Evolutionary conservation across 768 basidiomycete genomes (phyloP), one percentile per base, ranked within the genome.

Genomic region (Phaeotremella fagi): DNA sequence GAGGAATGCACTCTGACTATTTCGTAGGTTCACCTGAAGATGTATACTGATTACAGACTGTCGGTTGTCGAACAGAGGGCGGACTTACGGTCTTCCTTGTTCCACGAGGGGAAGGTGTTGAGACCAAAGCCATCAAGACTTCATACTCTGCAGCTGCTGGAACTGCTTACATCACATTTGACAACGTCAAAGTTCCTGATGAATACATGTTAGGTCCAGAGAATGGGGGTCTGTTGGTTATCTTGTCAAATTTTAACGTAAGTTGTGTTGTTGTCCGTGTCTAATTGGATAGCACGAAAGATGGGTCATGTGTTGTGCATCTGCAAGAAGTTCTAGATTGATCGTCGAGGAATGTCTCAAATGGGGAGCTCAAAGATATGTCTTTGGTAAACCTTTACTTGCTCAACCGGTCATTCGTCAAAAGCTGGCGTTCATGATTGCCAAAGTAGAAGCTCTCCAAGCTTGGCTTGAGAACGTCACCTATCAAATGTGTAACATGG

Each of bases 311-410:
- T 82, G 81, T 70, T 87, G 87, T 63, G 77, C 81, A 27, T 83
- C 82, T 23, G 83, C 88, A 55, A 78, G 85, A 36, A 82, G 85
- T 29, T 88, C 90, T 61, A 82, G 90, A 27, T 45, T 74, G 22
- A 79, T 82, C 68, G 87, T 89, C 35, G 90, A 92, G 65, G 90
- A 91, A 75, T 90, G 88, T 67, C 69, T 92, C 60, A 85, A 87
- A 82, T 97, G 92, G 92, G 79, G 83, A 2, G 82, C 80, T 48
- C 90, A 95, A 71, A 84, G 92, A 36, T 85, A 88, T 65, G 91
- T 89, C 7, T 94, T 94, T 63, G 92, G 91, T 46, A 91, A 87
- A 74, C 88, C 75, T 4, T 77, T 94, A 18, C 65, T 77, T 36
- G 82, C 85, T 2, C 87, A 90, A 68, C 82, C 91, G 0, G 87